Conservation (phyloP, 2,329 filamentous ascomycete species). For the Penicillium sp. region DNA sequence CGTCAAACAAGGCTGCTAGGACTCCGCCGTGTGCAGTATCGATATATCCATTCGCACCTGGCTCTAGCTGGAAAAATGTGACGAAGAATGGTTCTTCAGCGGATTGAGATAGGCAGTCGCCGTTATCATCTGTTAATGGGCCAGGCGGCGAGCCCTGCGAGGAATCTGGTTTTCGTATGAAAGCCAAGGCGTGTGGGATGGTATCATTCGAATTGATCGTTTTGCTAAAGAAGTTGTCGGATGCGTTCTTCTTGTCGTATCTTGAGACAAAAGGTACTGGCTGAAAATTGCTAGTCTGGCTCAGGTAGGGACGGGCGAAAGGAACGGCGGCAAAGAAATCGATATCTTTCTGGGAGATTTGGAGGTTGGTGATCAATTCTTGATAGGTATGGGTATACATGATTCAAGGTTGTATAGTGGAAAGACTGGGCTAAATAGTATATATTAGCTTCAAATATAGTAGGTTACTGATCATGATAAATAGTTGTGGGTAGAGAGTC, state of each 20-base stretch:
- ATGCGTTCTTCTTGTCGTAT: conserved; percentile 11
- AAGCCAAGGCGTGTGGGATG: conserved; percentile 18
- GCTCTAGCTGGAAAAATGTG: conserved; percentile 17
- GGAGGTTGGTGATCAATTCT: not conserved
- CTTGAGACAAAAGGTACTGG: conserved; percentile 17
- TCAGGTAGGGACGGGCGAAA: conserved; percentile 5
- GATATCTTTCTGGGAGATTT: conserved; percentile 3
- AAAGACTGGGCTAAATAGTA: no score
- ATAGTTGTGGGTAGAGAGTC: no score
- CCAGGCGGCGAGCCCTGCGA: not conserved
- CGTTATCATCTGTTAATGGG: not conserved
- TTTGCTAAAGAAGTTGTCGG: conserved; percentile 22
- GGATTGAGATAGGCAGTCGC: not conserved
- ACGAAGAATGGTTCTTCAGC: conserved; percentile 13
- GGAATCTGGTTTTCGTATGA: conserved; percentile 11
- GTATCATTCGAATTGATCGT: conserved; percentile 22
- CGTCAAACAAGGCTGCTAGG: conserved; percentile 24
- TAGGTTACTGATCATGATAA: no score
- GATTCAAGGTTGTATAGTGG: no score
- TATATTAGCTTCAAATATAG: no score
- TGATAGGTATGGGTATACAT: not conserved
- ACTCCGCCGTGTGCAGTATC: conserved; percentile 23
- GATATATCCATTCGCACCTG: conserved; percentile 17
- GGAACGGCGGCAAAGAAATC: conserved; percentile 9
- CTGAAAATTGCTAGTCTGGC: conserved; percentile 3